These are phyloP conservation scores for Pachysandra terminalis DNA, from an alignment of 164 flowering plant genomes.

Conservation along the genomic window DNA sequence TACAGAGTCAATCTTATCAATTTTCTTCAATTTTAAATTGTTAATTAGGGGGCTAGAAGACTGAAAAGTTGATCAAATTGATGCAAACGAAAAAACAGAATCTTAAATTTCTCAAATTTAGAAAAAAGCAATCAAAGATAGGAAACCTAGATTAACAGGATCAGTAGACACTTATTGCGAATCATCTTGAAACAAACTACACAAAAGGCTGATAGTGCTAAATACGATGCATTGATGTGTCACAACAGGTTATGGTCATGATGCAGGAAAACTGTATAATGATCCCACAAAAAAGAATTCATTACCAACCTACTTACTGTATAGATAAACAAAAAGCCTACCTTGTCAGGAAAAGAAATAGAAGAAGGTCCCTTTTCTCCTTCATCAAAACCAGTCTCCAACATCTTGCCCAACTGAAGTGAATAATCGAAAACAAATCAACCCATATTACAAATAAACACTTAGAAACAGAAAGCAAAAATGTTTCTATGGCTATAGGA, in stretches of 20 bases:
- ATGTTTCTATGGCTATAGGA: no score
- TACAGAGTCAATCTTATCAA: no score
- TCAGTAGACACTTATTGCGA: neutral
- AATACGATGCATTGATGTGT: neutral
- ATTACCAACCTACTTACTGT: neutral
- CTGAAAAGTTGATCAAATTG: no score
- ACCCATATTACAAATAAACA: neutral
- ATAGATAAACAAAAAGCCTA: neutral
- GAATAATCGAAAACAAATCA: constrained; percentile 1
- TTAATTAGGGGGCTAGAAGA: no score
- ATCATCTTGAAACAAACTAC: neutral
- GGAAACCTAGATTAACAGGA: neutral
- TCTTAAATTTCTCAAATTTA: no score
- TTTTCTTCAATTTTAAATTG: no score
- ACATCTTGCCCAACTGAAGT: constrained; percentile 10
- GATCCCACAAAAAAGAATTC: neutral
- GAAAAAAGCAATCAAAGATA: no score
- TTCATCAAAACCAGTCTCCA: constrained; percentile 14
- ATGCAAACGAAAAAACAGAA: no score
- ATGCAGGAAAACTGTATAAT: neutral
- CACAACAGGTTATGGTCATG: neutral
- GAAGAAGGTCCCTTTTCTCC: constrained; percentile 9
- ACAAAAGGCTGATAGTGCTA: neutral
- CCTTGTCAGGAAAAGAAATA: constrained; percentile 3
- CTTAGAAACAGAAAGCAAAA: neutral